Percentiles rank a stretch among this genome's conserved stretches.
phyloP scores from a whole-genome alignment of 352 stramenopile genomes.

The Plasmopara muralis region DNA sequence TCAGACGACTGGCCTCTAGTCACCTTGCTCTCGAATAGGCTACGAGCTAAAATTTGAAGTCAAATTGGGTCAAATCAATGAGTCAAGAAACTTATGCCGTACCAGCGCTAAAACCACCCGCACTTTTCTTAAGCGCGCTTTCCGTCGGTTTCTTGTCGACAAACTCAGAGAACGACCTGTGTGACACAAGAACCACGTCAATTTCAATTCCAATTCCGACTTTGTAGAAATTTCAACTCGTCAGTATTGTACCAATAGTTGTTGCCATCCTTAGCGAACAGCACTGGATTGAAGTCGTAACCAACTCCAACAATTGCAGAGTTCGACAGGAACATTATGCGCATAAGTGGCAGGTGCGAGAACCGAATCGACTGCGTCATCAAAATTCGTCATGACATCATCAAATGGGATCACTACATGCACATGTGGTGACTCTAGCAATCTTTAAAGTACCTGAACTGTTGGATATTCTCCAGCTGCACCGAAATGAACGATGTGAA shows the following conservation, averaged over 20 bases:
- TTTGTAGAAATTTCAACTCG: constrained; percentile 4
- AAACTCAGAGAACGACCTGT: constrained; percentile 65
- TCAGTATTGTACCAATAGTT: constrained; percentile 56
- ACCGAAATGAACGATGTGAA: constrained; percentile 88
- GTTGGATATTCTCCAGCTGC: constrained; percentile 59
- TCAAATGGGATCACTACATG: not conserved
- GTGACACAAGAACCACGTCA: not conserved
- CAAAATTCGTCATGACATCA: not conserved
- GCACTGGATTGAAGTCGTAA: constrained; percentile 89
- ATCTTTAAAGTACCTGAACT: constrained; percentile 41
- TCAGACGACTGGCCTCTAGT: constrained; percentile 75
- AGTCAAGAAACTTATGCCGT: not conserved
- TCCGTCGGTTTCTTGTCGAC: constrained; percentile 70
- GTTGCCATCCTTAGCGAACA: constrained; percentile 77
- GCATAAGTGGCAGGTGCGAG: constrained; percentile 72
- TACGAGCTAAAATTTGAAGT: constrained; percentile 34
- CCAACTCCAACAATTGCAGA: constrained; percentile 81
- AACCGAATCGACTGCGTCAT: constrained; percentile 80
- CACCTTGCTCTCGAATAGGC: constrained; percentile 84
- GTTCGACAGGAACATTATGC: constrained; percentile 87
- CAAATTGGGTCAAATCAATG: not conserved
- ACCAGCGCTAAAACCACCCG: constrained; percentile 67
- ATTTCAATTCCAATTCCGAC: constrained; percentile 1
- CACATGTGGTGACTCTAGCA: not conserved
- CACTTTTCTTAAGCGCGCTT: constrained; percentile 45